Evolutionary conservation across 2,329 filamentous ascomycete genomes (phyloP).

Genomic region (Trichoderma hamatum): DNA sequence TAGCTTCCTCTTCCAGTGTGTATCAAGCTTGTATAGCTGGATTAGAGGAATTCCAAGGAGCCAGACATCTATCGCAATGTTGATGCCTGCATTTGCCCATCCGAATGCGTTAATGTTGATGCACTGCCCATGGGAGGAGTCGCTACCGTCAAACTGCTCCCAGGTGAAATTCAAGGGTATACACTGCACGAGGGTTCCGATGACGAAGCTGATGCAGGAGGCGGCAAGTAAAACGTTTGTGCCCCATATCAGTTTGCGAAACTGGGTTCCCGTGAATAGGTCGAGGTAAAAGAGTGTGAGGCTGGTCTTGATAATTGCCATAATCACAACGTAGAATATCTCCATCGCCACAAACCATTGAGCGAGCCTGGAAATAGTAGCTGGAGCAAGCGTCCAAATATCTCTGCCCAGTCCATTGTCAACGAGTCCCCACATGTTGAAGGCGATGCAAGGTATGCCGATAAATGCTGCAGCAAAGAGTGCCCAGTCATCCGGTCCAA

Average conservation of each 20-base stretch:
- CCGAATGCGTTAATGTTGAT: constrained; percentile 45
- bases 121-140: constrained; percentile 43
- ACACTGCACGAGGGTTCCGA: constrained; percentile 44
- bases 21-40: constrained; percentile 41
- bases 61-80: constrained; percentile 47
- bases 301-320: constrained; percentile 46
- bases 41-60: constrained; percentile 49
- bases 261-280: constrained; percentile 42
- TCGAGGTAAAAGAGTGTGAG: constrained; percentile 48
- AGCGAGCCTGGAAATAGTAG: constrained; percentile 32
- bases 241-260: constrained; percentile 41
- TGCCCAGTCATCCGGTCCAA: constrained; percentile 40
- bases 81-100: constrained; percentile 48
- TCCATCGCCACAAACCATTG: constrained; percentile 40
- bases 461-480: constrained; percentile 33
- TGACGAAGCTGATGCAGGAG: constrained; percentile 39
- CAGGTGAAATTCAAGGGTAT: constrained; percentile 46
- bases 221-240: constrained; percentile 39
- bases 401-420: constrained; percentile 40
- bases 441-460: constrained; percentile 32
- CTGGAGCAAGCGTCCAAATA: constrained; percentile 38
- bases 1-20: constrained; percentile 48
- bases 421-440: constrained; percentile 33
- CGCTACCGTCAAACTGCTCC: constrained; percentile 46
- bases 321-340: constrained; percentile 45